Percentiles rank a stretch among this genome's conserved stretches.
Evolutionary conservation across 306 rosid genomes (phyloP).

Genomic region (Medicago ruthenica): DNA sequence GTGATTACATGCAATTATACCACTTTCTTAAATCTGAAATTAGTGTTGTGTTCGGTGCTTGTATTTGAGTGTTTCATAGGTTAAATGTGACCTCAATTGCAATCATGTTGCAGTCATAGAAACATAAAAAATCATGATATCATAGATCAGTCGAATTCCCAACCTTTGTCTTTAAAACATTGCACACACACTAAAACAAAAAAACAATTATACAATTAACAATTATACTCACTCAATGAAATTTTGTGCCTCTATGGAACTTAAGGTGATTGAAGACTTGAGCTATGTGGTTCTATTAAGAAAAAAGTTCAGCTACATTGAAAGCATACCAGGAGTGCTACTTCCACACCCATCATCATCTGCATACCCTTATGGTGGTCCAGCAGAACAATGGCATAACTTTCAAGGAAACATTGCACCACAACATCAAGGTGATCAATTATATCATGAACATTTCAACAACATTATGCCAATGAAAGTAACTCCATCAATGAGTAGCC

Average conservation of each 20-base stretch:
- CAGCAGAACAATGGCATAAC: slow-evolving; percentile 63
- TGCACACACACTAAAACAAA: not conserved
- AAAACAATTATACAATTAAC: not conserved
- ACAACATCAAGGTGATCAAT: slow-evolving; percentile 37
- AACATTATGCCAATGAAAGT: slow-evolving; percentile 50
- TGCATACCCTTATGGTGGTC: slow-evolving; percentile 53
- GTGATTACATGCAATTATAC: not conserved
- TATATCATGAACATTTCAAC: slow-evolving; percentile 51
- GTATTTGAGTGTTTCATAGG: no score
- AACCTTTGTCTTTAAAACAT: not conserved
- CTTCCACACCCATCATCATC: slow-evolving; percentile 94
- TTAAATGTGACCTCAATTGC: no score
- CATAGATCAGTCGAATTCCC: not conserved
- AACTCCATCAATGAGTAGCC: slow-evolving; percentile 80
- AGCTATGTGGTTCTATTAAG: slow-evolving; percentile 80
- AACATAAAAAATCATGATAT: not conserved
- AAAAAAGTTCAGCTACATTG: slow-evolving; percentile 90
- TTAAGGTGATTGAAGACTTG: slow-evolving; percentile 84
- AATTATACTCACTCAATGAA: not conserved
- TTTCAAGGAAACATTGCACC: slow-evolving; percentile 49
- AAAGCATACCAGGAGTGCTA: slow-evolving; percentile 95
- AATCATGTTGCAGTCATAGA: not conserved
- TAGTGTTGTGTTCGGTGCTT: not conserved
- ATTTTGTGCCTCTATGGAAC: slow-evolving; percentile 17
- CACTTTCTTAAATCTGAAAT: not conserved